A percentile compares a stretch with the other conserved stretches of the same genome.
phyloP scores from a whole-genome alignment of 139 green algal species.

The Mychonastes homosphaera region DNA sequence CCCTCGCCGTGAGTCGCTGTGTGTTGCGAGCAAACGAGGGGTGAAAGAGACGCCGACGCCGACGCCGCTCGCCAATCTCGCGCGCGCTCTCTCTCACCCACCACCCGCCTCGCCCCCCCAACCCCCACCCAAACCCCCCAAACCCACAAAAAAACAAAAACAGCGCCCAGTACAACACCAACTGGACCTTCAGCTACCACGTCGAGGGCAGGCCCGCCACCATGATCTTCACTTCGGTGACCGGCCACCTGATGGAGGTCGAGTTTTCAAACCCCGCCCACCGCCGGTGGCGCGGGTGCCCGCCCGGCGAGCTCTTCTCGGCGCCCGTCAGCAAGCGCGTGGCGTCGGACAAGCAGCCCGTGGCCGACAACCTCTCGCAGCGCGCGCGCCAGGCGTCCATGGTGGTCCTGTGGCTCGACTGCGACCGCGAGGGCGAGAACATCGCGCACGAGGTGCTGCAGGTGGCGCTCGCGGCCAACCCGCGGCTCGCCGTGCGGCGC shows the following conservation, averaged over 20 bases:
- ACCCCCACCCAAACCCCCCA: no score
- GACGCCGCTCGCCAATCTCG: no score
- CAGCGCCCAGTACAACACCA: conserved; percentile 66
- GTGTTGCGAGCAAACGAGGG: no score
- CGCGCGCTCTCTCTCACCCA: no score
- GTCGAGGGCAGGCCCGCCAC: conserved; percentile 42
- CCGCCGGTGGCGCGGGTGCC: conserved; percentile 8
- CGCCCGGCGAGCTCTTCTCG: conserved; percentile 16
- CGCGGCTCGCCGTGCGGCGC: conserved; percentile 51
- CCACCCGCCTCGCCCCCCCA: no score
- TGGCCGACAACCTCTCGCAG: conserved; percentile 66
- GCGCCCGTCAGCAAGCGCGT: conserved; percentile 16
- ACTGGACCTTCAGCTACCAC: conserved; percentile 74
- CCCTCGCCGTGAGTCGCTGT: no score
- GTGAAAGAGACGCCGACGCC: no score
- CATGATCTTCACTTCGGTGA: conserved; percentile 92
- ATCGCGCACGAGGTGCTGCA: conserved; percentile 71
- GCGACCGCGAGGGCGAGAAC: conserved; percentile 95
- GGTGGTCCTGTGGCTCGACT: conserved; percentile 97
- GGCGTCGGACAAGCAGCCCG: conserved; percentile 47
- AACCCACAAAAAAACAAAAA: no score
- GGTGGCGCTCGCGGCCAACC: conserved; percentile 65
- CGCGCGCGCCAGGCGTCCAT: conserved; percentile 48
- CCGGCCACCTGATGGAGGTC: conserved; percentile 87
- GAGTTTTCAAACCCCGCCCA: conserved; percentile 49